These are phyloP conservation scores for Pseudoperonospora humuli DNA, from an alignment of 352 stramenopile genomes.

Conservation along the genomic window DNA sequence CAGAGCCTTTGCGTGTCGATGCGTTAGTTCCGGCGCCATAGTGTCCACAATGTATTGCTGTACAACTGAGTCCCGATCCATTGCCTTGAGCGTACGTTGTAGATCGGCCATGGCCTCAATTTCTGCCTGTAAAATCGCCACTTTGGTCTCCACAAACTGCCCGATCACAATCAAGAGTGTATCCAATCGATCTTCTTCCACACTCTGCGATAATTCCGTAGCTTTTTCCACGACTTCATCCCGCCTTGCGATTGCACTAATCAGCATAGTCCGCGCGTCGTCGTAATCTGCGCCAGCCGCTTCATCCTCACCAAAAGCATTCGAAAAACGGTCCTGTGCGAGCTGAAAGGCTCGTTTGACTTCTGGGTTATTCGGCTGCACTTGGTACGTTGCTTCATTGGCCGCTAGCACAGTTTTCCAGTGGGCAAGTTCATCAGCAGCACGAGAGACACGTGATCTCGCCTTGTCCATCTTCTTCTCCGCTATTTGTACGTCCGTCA, in stretches of 20 bases:
- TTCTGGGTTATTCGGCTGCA: conserved; percentile 73
- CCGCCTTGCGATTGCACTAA: conserved; percentile 56
- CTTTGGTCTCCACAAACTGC: conserved; percentile 82
- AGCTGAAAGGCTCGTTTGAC: conserved; percentile 58
- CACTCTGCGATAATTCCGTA: conserved; percentile 65
- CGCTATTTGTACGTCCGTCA: conserved; percentile 54
- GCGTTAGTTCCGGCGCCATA: conserved; percentile 75
- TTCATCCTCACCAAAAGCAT: conserved; percentile 58
- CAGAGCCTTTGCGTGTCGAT: conserved; percentile 68
- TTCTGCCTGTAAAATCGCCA: conserved; percentile 71
- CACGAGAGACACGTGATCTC: conserved; percentile 44
- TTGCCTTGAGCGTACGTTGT: conserved; percentile 53
- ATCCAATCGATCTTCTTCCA: conserved; percentile 80
- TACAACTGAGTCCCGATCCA: conserved; percentile 79
- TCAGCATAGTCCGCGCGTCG: conserved; percentile 41
- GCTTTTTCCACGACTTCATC: conserved; percentile 80
- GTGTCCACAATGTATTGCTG: conserved; percentile 82
- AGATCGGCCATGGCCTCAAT: conserved; percentile 68
- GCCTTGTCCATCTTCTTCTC: conserved; percentile 81
- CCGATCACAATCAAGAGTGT: conserved; percentile 79
- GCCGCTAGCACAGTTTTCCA: conserved; percentile 68
- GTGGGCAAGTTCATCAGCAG: conserved; percentile 61
- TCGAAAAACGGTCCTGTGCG: conserved; percentile 54
- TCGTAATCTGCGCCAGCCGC: conserved; percentile 51
- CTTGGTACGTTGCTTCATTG: conserved; percentile 75